Evolutionary conservation across 805 yeast species (phyloP), one percentile per base, ranked within the genome.

Genomic region (Nakazawaea siamensis): DNA sequence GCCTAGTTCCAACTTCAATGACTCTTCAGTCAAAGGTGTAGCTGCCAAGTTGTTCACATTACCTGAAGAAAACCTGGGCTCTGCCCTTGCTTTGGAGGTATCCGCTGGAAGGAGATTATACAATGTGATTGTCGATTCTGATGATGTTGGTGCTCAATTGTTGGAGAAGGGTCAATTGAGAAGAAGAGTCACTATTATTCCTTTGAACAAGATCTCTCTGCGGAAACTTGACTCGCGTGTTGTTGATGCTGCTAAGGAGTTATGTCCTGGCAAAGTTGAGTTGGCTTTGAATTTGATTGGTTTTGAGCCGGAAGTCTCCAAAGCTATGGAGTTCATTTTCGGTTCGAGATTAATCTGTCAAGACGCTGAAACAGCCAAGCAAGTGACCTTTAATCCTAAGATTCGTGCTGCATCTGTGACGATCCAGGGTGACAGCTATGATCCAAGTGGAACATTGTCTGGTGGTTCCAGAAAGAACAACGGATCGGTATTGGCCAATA

Each of bases 361-460:
- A 14, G 94, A 87, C 56, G 83, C 95, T 0, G 80, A 81, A 12
- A 77, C 94, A 0, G 97, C 98, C 0, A 81, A 88, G 46, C 65
- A 68, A 31, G 81, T 92, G n/a, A 85, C 97, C 0, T 86, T 87
- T 53, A 77, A 88, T 52, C 92, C 90, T 1, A 70, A 74, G 36
- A 76, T 90, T 12, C 68, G 85, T 43, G 68, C 88, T 1, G 76
- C 87, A 48, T 79, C 94, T 20, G 86, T 94, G 12, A 92, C 99
- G 0, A 54, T 83, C 23, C 88, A 87, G 35, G 99, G 98, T 34
- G 98, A 92, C 54, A 71, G 80, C 9, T 92, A 88, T 57, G 98
- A 92, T 52, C 98, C 98, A 0, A 86, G 81, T 45, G 99, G 99
- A 12, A 84, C 95, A 6, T 63, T 92, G 18, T 83, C 96, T 1